Conservation (phyloP, 208 protist genomes). For the Crithidia thermophila region DNA sequence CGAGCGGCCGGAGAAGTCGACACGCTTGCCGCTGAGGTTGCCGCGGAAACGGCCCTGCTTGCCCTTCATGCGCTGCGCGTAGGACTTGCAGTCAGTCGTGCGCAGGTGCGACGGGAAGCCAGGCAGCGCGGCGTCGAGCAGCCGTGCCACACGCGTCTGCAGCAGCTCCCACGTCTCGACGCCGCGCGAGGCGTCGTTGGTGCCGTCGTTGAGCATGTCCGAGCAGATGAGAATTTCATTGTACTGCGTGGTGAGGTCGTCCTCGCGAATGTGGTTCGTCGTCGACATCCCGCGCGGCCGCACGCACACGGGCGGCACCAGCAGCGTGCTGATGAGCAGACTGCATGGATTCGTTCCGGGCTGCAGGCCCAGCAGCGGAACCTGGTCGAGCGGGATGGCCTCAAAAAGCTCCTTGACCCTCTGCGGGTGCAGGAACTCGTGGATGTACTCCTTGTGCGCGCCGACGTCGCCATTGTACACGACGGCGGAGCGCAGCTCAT, state of each 20-base stretch:
- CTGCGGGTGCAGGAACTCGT: slow-evolving; percentile 96
- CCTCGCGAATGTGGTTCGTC: slow-evolving; percentile 93
- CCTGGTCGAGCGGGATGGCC: slow-evolving; percentile 91
- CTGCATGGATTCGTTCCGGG: slow-evolving; percentile 78
- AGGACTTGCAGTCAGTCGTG: slow-evolving; percentile 77
- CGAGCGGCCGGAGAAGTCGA: slow-evolving; percentile 99
- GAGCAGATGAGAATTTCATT: slow-evolving; percentile 91
- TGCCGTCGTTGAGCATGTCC: slow-evolving; percentile 80
- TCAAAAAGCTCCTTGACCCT: slow-evolving; percentile 92
- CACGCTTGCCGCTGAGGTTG: slow-evolving; percentile 99
- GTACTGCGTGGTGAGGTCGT: slow-evolving; percentile 98
- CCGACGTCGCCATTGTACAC: slow-evolving; percentile 62
- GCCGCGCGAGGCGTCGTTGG: slow-evolving; percentile 68
- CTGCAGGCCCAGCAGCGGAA: slow-evolving; percentile 94
- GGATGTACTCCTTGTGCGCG: slow-evolving; percentile 56
- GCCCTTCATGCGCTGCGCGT: slow-evolving; percentile 99
- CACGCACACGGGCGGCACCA: slow-evolving; percentile 98
- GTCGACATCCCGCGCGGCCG: slow-evolving; percentile 94
- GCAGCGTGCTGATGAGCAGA: slow-evolving; percentile 94
- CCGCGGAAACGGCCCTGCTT: slow-evolving; percentile 99
- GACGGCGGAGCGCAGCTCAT: slow-evolving; percentile 49
- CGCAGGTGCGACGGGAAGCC: slow-evolving; percentile 77
- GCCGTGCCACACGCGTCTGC: slow-evolving; percentile 91
- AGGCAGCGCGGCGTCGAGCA: slow-evolving; percentile 84
- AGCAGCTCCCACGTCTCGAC: slow-evolving; percentile 97